Evolutionary conservation across 2,329 filamentous ascomycete species (phyloP).

Genomic region (Blumeria graminis): DNA sequence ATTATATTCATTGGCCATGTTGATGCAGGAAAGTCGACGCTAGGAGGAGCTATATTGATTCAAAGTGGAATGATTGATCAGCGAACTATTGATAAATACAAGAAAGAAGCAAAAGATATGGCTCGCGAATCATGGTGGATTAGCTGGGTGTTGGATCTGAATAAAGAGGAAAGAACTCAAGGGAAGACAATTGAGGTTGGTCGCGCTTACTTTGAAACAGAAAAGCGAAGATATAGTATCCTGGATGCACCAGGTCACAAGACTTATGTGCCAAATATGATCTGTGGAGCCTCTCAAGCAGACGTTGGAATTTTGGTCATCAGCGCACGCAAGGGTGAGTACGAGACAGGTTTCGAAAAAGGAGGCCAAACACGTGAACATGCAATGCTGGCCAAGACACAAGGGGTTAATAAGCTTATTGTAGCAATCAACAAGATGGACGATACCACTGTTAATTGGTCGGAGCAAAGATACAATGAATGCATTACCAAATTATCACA

Average conservation of each 20-base stretch:
- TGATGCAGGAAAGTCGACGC: conserved; percentile 90
- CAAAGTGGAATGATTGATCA: conserved; percentile 98
- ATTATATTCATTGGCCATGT: conserved; percentile 97
- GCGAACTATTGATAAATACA: conserved; percentile 94
- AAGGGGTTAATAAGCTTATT: conserved; percentile 89
- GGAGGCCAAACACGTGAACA: conserved; percentile 95
- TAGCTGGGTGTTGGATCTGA: conserved; percentile 93
- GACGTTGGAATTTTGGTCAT: conserved; percentile 92
- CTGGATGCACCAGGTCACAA: conserved; percentile 94
- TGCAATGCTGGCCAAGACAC: conserved; percentile 91
- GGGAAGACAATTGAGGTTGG: conserved; percentile 97
- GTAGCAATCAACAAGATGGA: conserved; percentile 99
- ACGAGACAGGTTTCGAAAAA: conserved; percentile 93
- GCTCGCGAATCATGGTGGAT: conserved; percentile 97
- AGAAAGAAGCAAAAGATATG: conserved; percentile 83
- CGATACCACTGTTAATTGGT: conserved; percentile 89
- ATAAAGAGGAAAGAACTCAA: conserved; percentile 85
- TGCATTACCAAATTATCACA: conserved; percentile 69
- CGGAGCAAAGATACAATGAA: conserved; percentile 74
- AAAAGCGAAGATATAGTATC: conserved; percentile 89
- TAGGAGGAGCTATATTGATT: conserved; percentile 83
- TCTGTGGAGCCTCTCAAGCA: conserved; percentile 78
- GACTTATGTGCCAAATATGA: conserved; percentile 96
- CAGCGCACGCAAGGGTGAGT: conserved; percentile 89
- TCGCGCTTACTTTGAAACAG: conserved; percentile 86